Conservation (phyloP, 306 rosid species). For the Fragaria vesca region DNA sequence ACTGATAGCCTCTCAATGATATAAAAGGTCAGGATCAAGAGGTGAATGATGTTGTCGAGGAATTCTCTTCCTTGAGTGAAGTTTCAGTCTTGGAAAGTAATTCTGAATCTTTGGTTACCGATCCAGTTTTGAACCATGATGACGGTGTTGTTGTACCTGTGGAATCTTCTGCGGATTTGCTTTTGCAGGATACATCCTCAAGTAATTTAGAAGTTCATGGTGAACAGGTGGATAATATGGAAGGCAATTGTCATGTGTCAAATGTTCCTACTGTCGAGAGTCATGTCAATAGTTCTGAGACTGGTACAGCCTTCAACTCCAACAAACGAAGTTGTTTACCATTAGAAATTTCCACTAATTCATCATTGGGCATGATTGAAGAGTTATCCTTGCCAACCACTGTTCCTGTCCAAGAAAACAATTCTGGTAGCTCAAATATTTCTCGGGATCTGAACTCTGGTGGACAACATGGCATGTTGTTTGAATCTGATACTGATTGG, state of each 20-base stretch:
- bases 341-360: not conserved
- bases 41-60: constrained; percentile 31
- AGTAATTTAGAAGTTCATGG: constrained; percentile 30
- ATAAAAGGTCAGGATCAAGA: constrained; percentile 71
- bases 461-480: not conserved
- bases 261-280: constrained; percentile 29
- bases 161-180: constrained; percentile 34
- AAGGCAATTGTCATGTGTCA: constrained; percentile 33
- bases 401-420: not conserved
- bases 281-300: constrained; percentile 26
- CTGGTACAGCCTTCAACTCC: constrained; percentile 25
- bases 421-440: constrained; percentile 8
- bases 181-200: constrained; percentile 28
- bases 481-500: constrained; percentile 28
- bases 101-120: constrained; percentile 32
- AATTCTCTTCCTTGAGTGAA: constrained; percentile 24
- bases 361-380: not conserved
- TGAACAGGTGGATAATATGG: constrained; percentile 18
- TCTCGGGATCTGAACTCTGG: constrained; percentile 14
- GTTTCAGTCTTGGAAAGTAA: constrained; percentile 29
- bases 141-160: constrained; percentile 24
- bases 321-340: constrained; percentile 8
- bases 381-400: constrained; percentile 15
- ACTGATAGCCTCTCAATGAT: constrained; percentile 41
- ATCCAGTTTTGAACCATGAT: constrained; percentile 17